These are phyloP conservation scores for Puccinia horiana DNA, from an alignment of 1,284 basidiomycete species.

Conservation along the genomic window DNA sequence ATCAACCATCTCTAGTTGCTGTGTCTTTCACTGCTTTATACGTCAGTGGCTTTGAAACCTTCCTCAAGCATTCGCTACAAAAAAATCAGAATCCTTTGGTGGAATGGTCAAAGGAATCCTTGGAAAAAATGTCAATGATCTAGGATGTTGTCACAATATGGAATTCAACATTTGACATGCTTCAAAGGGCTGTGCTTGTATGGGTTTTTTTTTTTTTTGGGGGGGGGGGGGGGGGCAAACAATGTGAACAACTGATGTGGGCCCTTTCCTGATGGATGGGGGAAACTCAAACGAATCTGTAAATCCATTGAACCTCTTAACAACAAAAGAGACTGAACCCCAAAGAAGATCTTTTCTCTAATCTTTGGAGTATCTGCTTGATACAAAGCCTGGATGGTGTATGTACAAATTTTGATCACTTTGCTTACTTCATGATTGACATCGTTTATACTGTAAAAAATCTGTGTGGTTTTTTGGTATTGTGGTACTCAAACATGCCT, in stretches of 20 bases:
- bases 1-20: neutral
- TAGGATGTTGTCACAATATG: neutral
- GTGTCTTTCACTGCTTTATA: neutral
- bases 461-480: too few species aligned
- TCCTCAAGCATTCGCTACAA: neutral
- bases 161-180: constrained; percentile 26
- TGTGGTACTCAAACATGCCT: too few species aligned
- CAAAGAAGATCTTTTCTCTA: neutral
- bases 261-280: neutral
- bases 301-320: neutral
- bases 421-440: too few species aligned
- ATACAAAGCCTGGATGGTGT: too few species aligned
- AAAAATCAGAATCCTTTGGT: neutral
- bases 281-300: neutral
- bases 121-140: neutral
- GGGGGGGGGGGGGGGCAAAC: too few species aligned
- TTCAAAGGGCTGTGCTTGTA: neutral
- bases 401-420: too few species aligned
- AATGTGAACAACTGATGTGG: neutral
- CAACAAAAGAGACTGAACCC: neutral
- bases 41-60: neutral
- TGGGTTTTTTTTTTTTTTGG: neutral
- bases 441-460: too few species aligned
- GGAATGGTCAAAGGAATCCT: neutral
- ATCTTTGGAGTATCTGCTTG: neutral